A percentile compares a stretch with the other conserved stretches of the same genome.
phyloP scores from a whole-genome alignment of 768 basidiomycete species.

The Lactarius evosmus region DNA sequence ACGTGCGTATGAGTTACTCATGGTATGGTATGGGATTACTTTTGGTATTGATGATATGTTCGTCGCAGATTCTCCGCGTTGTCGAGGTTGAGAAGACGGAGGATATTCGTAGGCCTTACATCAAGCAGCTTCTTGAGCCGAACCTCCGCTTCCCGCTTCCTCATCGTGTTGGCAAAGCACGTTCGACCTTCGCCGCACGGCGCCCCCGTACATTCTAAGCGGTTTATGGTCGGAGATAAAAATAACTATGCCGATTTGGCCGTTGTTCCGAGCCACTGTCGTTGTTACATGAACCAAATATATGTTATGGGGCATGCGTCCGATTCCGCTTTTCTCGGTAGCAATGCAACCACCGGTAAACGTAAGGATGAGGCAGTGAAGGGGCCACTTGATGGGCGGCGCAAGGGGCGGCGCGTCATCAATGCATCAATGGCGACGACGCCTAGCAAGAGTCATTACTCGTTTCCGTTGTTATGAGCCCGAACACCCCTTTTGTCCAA shows the following conservation, averaged over 20 bases:
- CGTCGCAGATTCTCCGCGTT: constrained; percentile 87
- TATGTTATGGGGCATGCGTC: constrained; percentile 8
- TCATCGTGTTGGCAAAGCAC: constrained; percentile 76
- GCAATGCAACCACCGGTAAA: not conserved
- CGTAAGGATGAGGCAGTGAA: not conserved
- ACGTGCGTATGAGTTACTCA: constrained; percentile 52
- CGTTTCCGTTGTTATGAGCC: not conserved
- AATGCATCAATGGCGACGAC: not conserved
- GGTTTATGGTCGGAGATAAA: constrained; percentile 4
- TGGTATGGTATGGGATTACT: not conserved
- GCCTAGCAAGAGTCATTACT: not conserved
- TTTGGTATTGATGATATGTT: constrained; percentile 3
- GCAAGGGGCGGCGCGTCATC: not conserved
- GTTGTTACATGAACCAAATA: not conserved
- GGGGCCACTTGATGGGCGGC: not conserved
- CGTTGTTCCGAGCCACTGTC: not conserved
- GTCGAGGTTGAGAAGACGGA: constrained; percentile 91
- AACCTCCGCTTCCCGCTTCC: constrained; percentile 97
- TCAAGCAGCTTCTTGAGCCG: constrained; percentile 91
- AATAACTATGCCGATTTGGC: not conserved
- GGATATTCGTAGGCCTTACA: constrained; percentile 94
- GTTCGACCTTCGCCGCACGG: constrained; percentile 75
- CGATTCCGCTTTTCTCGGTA: not conserved
- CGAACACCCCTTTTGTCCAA: not conserved
- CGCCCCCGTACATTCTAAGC: constrained; percentile 71